Evolutionary conservation across 768 basidiomycete genomes (phyloP), one percentile per base, ranked within the genome.

Genomic region (Kwoniella botswanensis): DNA sequence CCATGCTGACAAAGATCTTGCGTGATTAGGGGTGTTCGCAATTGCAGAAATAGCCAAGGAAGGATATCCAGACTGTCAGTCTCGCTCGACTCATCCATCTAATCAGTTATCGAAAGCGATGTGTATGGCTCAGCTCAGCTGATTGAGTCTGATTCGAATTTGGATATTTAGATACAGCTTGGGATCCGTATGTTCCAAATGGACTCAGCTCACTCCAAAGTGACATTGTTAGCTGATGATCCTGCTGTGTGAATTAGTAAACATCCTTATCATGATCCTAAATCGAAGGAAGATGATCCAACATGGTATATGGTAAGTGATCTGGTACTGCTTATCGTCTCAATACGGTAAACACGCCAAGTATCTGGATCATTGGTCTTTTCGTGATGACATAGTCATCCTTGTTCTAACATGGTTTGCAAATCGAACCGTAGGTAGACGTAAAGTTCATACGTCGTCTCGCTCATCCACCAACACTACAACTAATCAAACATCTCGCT

Each of bases 291-390:
- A 76, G 86, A 87, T 3, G 86, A 89, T 12, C 94, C 94, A 1
- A 92, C 88, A 79, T 98, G 94, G 94, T 94, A 87, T 85, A 98
- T 98, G 94, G 92, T 94, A 44, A 90, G 93, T 75, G 84, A 90
- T 35, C 29, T 61, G 9, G 35, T 44, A 3, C 3, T 35, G 4
- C 35, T 9, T 4, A 35, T 35, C 35, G 5, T 35, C 35, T 35
- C 35, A 35, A 4, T 35, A 4, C 35, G 35, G 35, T 35, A 35
- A 3, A 35, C 35, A 35, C 35, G 35, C 4, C 35, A 35, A 35
- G 35, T 35, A 35, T 6, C 7, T 35, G 35, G 35, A 35, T 35
- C 35, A 35, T 4, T 3, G 35, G 35, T 35, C 35, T 9, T 35
- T 35, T 35, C 35, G 35, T 35, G 35, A 4, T 35, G 6, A 35